A percentile compares a stretch with the other conserved stretches of the same genome.
These are phyloP conservation scores for Pichia occidentalis DNA, from an alignment of 805 yeast species.

Conservation along the genomic window DNA sequence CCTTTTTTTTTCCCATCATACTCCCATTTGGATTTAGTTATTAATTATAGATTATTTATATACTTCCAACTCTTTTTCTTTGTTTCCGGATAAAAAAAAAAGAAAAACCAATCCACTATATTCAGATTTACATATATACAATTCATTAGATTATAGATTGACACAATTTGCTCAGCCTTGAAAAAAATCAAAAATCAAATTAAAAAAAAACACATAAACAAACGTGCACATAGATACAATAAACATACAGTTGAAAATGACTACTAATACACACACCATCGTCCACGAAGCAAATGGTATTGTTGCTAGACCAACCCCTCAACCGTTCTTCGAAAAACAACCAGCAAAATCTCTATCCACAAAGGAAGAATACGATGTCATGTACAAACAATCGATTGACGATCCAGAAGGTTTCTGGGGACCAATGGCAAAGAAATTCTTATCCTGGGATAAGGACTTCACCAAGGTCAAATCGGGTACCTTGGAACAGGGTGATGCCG, in stretches of 20 bases:
- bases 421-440: constrained; percentile 60
- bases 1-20: too few relatives aligned
- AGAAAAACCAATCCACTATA: too few relatives aligned
- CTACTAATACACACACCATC: constrained; percentile 33
- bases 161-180: too few relatives aligned
- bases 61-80: too few relatives aligned
- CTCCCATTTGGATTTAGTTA: too few relatives aligned
- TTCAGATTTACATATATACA: too few relatives aligned
- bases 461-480: constrained; percentile 57
- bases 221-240: background rate
- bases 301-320: constrained; percentile 44
- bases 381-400: constrained; percentile 69
- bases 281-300: constrained; percentile 59
- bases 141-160: too few relatives aligned
- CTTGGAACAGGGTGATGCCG: constrained; percentile 67
- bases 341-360: constrained; percentile 54
- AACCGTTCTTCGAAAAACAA: constrained; percentile 48
- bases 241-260: constrained; percentile 5
- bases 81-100: too few relatives aligned
- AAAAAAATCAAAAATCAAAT: too few relatives aligned
- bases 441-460: constrained; percentile 79
- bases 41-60: too few relatives aligned
- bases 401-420: constrained; percentile 81
- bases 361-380: constrained; percentile 58
- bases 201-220: constrained; percentile 1